These are phyloP conservation scores for Arabidopsis suecica DNA, from an alignment of 345 rosid species.

Conservation along the genomic window DNA sequence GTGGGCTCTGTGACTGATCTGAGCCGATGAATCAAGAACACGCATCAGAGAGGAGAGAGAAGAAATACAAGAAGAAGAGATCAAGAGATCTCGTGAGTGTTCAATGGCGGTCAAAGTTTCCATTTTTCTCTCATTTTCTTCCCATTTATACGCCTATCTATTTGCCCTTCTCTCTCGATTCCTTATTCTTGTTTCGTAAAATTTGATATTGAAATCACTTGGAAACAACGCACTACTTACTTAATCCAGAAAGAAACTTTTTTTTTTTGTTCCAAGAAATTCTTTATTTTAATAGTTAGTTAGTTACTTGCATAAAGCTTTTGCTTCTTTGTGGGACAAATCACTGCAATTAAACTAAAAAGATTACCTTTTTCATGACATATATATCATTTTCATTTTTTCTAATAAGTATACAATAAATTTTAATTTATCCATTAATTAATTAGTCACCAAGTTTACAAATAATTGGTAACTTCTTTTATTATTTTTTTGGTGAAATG, in stretches of 20 bases:
- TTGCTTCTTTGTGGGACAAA: background rate
- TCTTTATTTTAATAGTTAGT: background rate
- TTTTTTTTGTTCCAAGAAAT: background rate
- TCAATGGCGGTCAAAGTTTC: conserved; percentile 74
- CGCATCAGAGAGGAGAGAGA: conserved; percentile 28
- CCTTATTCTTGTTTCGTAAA: background rate
- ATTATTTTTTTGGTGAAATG: background rate
- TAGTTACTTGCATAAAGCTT: background rate
- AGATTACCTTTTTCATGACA: background rate
- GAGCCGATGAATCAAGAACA: conserved; percentile 48
- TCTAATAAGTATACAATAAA: no score
- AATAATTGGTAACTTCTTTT: background rate
- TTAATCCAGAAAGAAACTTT: background rate
- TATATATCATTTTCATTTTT: no score
- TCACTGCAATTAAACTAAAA: background rate
- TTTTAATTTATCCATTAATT: background rate
- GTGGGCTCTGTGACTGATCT: conserved; percentile 49
- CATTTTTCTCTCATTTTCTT: conserved; percentile 56
- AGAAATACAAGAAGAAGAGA: conserved; percentile 14
- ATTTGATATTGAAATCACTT: background rate
- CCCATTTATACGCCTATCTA: conserved; percentile 52
- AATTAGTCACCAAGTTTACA: background rate
- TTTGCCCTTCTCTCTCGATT: conserved; percentile 45
- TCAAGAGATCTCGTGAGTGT: conserved; percentile 45
- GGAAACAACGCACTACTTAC: background rate